Evolutionary conservation across 1,139 yeast genomes (phyloP).

Genomic region (Suhomyces atakaporum): DNA sequence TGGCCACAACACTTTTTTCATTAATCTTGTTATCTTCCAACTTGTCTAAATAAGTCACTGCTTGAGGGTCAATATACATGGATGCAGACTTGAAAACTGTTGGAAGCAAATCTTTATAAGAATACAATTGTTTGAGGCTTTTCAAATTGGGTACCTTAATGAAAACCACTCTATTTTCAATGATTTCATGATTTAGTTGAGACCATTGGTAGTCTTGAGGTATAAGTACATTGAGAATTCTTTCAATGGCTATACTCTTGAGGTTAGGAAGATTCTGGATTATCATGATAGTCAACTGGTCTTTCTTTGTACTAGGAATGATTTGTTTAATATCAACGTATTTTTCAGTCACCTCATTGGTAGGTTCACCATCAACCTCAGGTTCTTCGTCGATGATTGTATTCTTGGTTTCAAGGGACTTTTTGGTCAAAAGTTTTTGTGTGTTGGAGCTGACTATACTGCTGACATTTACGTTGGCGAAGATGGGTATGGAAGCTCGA

Average conservation of each 20-base stretch:
- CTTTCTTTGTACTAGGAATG: conserved; percentile 33
- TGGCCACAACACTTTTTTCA: conserved; percentile 1
- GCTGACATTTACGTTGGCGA: conserved; percentile 25
- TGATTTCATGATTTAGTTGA: conserved; percentile 27
- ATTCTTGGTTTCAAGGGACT: conserved; percentile 6
- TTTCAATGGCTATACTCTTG: conserved; percentile 31
- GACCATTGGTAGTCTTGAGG: conserved; percentile 28
- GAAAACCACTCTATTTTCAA: conserved; percentile 30
- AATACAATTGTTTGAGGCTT: conserved; percentile 18
- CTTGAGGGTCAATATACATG: conserved; percentile 16
- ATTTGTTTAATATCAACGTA: conserved; percentile 29
- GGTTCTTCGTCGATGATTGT: conserved; percentile 18
- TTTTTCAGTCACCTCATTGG: conserved; percentile 9
- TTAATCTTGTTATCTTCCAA: conserved; percentile 1
- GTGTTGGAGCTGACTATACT: conserved; percentile 26
- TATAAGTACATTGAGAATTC: conserved; percentile 10
- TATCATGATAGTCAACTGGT: conserved; percentile 40
- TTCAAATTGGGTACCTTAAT: conserved; percentile 25
- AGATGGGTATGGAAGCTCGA: conserved; percentile 24
- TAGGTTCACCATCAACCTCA: conserved; percentile 4
- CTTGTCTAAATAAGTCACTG: conserved; percentile 5
- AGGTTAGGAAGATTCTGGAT: conserved; percentile 38
- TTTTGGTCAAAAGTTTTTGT: conserved; percentile 19
- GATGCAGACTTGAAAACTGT: conserved; percentile 6
- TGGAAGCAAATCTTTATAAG: conserved; percentile 4